Percentiles rank a stretch among this genome's conserved stretches.
These are phyloP conservation scores for Neofusicoccum parvum DNA, from an alignment of 2,329 filamentous ascomycete genomes.

Conservation along the genomic window DNA sequence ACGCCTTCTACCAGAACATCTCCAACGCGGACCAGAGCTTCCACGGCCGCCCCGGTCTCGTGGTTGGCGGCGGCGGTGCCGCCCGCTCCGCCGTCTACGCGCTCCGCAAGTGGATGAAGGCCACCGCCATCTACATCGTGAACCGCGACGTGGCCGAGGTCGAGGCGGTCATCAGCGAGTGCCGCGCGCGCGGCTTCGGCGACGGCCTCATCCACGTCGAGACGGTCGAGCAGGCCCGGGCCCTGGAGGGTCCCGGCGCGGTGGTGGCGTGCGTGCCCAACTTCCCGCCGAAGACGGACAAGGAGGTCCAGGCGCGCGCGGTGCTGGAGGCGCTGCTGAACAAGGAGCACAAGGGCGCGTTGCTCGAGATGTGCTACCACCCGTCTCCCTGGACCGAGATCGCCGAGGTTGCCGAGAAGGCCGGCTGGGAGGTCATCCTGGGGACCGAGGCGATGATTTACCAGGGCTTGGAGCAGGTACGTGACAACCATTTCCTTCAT, in stretches of 20 bases:
- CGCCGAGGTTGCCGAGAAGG: slow-evolving; percentile 60
- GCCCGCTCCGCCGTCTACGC: slow-evolving; percentile 79
- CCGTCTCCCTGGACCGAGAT: slow-evolving; percentile 70
- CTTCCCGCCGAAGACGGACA: slow-evolving; percentile 66
- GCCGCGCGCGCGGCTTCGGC: slow-evolving; percentile 61
- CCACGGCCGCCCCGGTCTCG: slow-evolving; percentile 65
- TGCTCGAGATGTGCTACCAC: slow-evolving; percentile 85
- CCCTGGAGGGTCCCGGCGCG: slow-evolving; percentile 62
- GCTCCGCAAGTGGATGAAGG: slow-evolving; percentile 68
- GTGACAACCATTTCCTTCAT: slow-evolving; percentile 5
- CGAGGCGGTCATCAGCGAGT: slow-evolving; percentile 66
- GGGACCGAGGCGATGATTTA: slow-evolving; percentile 78
- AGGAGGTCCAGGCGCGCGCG: slow-evolving; percentile 62
- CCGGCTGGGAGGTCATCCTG: slow-evolving; percentile 73
- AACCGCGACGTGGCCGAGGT: slow-evolving; percentile 73
- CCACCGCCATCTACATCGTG: slow-evolving; percentile 71
- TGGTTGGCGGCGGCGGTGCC: slow-evolving; percentile 77
- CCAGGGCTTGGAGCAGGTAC: slow-evolving; percentile 70
- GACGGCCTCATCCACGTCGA: slow-evolving; percentile 63
- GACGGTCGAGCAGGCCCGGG: slow-evolving; percentile 61
- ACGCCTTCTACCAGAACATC: slow-evolving; percentile 62
- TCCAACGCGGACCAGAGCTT: slow-evolving; percentile 50
- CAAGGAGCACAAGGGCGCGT: slow-evolving; percentile 62
- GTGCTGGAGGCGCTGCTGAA: slow-evolving; percentile 56
- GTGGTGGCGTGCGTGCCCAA: slow-evolving; percentile 77